phyloP scores from a whole-genome alignment of 257 asterid genomes.

The Fraxinus quadrangulata region DNA sequence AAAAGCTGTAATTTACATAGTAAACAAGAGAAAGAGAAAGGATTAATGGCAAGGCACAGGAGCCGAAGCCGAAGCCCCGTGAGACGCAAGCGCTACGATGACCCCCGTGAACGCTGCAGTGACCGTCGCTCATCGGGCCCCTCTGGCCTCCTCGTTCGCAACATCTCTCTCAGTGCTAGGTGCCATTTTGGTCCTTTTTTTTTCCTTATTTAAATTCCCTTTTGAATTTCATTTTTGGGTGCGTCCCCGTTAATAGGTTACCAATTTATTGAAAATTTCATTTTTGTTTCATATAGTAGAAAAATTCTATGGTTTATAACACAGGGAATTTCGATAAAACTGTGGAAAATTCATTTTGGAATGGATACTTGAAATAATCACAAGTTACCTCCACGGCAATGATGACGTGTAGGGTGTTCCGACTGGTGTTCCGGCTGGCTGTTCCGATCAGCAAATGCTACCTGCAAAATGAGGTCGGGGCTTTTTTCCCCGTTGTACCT shows the following conservation, averaged over 20 bases:
- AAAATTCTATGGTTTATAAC: background rate
- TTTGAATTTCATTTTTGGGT: background rate
- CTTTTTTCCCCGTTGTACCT: no score
- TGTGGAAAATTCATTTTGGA: background rate
- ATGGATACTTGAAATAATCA: no score
- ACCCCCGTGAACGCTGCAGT: constrained; percentile 67
- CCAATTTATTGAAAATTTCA: background rate
- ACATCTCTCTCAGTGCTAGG: constrained; percentile 85
- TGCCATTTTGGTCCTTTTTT: background rate
- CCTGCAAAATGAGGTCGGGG: no score
- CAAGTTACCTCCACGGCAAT: no score
- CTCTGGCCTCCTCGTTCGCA: constrained; percentile 91
- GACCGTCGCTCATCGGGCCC: constrained; percentile 84
- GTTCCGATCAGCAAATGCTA: no score
- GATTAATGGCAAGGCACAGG: constrained; percentile 57
- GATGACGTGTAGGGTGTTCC: no score
- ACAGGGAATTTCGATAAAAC: background rate
- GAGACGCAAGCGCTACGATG: constrained; percentile 74
- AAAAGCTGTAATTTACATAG: background rate
- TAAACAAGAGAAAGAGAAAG: background rate
- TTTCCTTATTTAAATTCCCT: background rate
- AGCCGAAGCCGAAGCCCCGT: constrained; percentile 55
- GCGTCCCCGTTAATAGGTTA: background rate
- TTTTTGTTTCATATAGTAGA: background rate
- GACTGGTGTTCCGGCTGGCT: no score